These are phyloP conservation scores for Boletus rubropictus DNA, from an alignment of 768 basidiomycete species.

Conservation along the genomic window DNA sequence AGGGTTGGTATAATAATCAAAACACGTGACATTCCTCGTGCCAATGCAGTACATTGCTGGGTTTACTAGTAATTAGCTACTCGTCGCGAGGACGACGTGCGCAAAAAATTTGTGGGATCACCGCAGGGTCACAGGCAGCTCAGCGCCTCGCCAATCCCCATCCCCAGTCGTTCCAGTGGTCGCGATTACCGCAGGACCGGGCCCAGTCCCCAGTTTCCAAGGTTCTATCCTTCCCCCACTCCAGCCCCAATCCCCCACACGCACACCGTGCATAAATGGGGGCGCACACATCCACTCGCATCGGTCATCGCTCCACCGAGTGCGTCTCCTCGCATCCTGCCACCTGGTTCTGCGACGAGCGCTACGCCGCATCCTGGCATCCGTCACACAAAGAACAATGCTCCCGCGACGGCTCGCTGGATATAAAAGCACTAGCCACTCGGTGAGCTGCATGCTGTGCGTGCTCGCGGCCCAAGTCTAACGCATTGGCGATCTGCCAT, in stretches of 20 bases:
- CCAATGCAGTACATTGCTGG: neutral
- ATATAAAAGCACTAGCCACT: conserved; percentile 15
- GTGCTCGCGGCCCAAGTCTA: conserved; percentile 28
- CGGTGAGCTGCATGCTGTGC: conserved; percentile 27
- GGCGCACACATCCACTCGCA: conserved; percentile 30
- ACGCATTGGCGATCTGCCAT: conserved; percentile 11
- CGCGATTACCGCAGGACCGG: conserved; percentile 14
- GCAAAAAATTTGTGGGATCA: conserved; percentile 28
- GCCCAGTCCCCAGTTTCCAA: conserved; percentile 38
- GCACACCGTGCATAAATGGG: conserved; percentile 22
- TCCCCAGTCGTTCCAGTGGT: conserved; percentile 18
- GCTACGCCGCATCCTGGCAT: neutral
- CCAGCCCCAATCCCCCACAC: conserved; percentile 18
- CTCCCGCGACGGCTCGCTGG: conserved; percentile 29
- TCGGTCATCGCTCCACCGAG: conserved; percentile 34
- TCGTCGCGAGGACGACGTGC: conserved; percentile 25
- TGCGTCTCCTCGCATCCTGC: conserved; percentile 19
- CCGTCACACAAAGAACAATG: neutral
- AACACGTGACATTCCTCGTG: conserved; percentile 16
- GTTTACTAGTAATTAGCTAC: neutral
- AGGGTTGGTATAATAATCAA: conserved; percentile 7
- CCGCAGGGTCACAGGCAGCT: conserved; percentile 26
- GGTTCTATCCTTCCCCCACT: conserved; percentile 37
- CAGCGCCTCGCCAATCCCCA: conserved; percentile 26
- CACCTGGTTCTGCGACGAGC: conserved; percentile 24